Conservation (phyloP, 345 rosid species). For the Brassica cretica region DNA sequence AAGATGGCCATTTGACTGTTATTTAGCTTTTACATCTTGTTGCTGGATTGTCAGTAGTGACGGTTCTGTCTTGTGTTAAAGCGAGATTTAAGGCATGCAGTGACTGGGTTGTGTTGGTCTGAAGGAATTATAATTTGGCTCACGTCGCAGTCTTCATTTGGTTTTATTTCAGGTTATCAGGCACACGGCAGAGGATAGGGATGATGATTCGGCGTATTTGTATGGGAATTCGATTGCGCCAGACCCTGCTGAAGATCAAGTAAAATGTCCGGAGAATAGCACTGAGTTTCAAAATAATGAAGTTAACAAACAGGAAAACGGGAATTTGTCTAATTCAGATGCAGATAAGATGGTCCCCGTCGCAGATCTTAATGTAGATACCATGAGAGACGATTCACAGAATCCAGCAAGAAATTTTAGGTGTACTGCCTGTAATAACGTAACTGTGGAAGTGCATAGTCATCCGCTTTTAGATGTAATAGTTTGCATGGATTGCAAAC, state of each 20-base stretch:
- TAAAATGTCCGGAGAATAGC: conserved; percentile 38
- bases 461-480: conserved; percentile 89
- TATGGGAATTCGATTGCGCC: conserved; percentile 32
- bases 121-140: conserved; percentile 23
- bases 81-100: conserved; percentile 6
- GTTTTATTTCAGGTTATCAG: conserved; percentile 36
- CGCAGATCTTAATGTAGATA: conserved; percentile 51
- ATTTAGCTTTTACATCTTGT: not conserved
- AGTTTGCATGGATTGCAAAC: conserved; percentile 83
- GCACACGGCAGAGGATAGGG: conserved; percentile 38
- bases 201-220: conserved; percentile 32
- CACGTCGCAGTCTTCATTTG: conserved; percentile 29
- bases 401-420: conserved; percentile 45
- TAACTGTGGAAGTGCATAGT: conserved; percentile 61
- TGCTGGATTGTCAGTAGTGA: conserved; percentile 20
- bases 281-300: conserved; percentile 27
- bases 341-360: conserved; percentile 49
- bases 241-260: conserved; percentile 26
- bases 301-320: conserved; percentile 37
- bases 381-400: conserved; percentile 36
- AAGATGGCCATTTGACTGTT: conserved; percentile 12
- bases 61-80: conserved; percentile 21
- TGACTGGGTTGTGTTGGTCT: conserved; percentile 13
- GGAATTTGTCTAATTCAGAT: conserved; percentile 43
- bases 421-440: conserved; percentile 79